Percentiles rank a stretch among this genome's conserved stretches.
Conservation (phyloP, 2,329 filamentous ascomycete genomes). For the Sordariomycetes sp. region DNA sequence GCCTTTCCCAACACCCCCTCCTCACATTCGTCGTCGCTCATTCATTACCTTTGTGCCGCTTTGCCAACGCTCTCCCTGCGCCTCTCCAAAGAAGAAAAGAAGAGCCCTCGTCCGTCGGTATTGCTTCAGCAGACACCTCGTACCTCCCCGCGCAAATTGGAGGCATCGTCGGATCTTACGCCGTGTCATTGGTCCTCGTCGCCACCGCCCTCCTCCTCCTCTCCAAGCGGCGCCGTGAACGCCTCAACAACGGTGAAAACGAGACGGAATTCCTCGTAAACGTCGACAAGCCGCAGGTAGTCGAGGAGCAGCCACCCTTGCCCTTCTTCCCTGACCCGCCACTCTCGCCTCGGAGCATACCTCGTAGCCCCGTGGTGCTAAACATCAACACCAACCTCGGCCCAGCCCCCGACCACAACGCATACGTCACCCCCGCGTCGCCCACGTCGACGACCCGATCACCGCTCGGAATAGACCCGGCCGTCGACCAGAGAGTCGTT, state of each 20-base stretch:
- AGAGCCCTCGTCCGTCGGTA: conserved; percentile 6
- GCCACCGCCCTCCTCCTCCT: conserved; percentile 52
- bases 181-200: conserved; percentile 62
- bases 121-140: conserved; percentile 15
- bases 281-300: conserved; percentile 1
- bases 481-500: conserved; percentile 67
- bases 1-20: conserved; percentile 7
- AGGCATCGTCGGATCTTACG: conserved; percentile 73
- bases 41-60: conserved; percentile 12
- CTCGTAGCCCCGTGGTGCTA: conserved; percentile 9
- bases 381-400: conserved; percentile 7
- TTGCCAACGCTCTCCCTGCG: conserved; percentile 16
- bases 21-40: conserved; percentile 8
- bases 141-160: conserved; percentile 67
- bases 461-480: conserved; percentile 48
- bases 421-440: conserved; percentile 17
- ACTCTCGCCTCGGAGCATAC: conserved; percentile 9
- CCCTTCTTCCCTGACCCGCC: conserved; percentile 4
- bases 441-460: conserved; percentile 30
- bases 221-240: conserved; percentile 38
- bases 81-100: conserved; percentile 6
- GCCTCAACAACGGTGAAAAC: conserved; percentile 37
- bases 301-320: not conserved
- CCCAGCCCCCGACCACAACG: conserved; percentile 8
- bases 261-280: conserved; percentile 27